Evolutionary conservation across 768 basidiomycete species (phyloP), one percentile per base, ranked within the genome.

Genomic region (Suillus clintonianus): DNA sequence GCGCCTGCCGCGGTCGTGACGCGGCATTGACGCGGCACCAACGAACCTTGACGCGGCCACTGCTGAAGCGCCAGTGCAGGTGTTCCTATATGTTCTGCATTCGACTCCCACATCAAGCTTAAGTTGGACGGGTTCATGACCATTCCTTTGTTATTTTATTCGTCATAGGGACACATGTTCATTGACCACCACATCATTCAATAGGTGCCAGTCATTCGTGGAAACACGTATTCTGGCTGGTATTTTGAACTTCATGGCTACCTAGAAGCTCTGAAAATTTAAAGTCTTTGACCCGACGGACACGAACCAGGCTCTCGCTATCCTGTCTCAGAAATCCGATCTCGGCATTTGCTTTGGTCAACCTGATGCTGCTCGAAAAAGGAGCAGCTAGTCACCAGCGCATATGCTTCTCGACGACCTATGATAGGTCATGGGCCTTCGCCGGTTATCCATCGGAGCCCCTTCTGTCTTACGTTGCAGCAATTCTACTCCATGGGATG

Each of bases 371-470:
- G 32, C 50, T 70, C 2, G 64, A 27, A 27, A 27, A 54, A 55
- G 59, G 34, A 2, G 61, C 69, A 4, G 63, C 63, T 32, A 68
- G 67, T 30, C 60, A 71, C 30, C 60, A 65, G 2, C 65, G 61
- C 1, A 41, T 67, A 13, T 71, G 65, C 30, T 62, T 57, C 32
- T 30, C 37, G 32, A 67, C 54, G 1, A 66, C 63, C 5, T 9
- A 45, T 50, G 62, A 66, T 37, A 58, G 64, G 19, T 36, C 43
- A 14, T 61, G 69, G 66, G 41, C 54, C 22, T 68, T 62, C 19
- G 65, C 69, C 10, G 50, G 32, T 14, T 67, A 68, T 45, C 64
- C 70, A 15, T 69, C 66, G 14, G 68, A 71, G 34, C 66, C 68
- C 11, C 30, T 67, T 17, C n/a, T 70, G 30, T 70, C 69, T 1